phyloP scores from a whole-genome alignment of 202 grass and related monocot species.

The Bolboschoenoplectus hybrid region DNA sequence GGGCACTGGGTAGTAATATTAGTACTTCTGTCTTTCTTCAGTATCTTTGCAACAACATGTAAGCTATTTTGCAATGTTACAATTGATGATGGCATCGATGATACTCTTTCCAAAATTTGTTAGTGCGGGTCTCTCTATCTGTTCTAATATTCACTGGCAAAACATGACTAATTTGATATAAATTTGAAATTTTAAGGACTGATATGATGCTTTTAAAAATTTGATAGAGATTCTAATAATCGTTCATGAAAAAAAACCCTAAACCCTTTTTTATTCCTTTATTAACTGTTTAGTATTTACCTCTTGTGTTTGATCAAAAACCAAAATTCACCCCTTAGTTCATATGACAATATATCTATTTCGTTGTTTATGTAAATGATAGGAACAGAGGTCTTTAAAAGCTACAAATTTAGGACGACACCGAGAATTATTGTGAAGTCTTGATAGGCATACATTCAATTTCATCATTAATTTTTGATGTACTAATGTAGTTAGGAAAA shows the following conservation, averaged over 20 bases:
- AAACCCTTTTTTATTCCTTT: no score
- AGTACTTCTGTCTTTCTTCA: no score
- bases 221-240: no score
- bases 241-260: no score
- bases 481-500: constrained; percentile 3
- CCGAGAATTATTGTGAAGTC: background rate
- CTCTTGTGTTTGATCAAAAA: background rate
- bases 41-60: no score
- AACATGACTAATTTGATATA: background rate
- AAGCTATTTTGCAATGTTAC: no score
- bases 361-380: background rate
- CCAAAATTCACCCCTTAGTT: background rate
- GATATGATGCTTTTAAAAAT: background rate
- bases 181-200: background rate
- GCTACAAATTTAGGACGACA: background rate
- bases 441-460: background rate
- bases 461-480: background rate
- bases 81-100: no score
- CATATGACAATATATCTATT: background rate
- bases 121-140: no score
- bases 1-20: no score
- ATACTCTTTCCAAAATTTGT: no score
- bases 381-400: background rate
- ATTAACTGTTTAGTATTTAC: no score
- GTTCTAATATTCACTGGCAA: no score